Evolutionary conservation across 371 early-diverging fungal genomes (phyloP), one percentile per base, ranked within the genome.

Genomic region (Capillidium rhysosporum): DNA sequence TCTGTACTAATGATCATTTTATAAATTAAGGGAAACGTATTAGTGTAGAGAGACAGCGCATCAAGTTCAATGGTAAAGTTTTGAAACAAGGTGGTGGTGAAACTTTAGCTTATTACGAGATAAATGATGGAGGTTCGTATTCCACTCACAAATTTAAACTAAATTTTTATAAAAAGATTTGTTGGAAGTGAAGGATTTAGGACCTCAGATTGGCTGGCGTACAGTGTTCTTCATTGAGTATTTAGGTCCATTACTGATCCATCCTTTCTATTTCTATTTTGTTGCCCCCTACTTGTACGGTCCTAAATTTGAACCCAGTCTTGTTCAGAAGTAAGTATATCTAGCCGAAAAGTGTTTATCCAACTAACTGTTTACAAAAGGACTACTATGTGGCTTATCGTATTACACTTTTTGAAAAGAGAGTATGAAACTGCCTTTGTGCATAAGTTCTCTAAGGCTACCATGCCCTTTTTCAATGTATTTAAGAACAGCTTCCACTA

Each of bases 401-500:
- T 92, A 69, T 60, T 74, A 23, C 96, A 94, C 65, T 95, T 91
- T 61, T 49, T 83, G 58, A 94, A 96, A 71, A 84, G 96, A 40
- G 94, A 94, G 65, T 69, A 78, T 46, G 96, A 94, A 61, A 93
- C 94, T 10, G 46, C 89, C 16, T 90, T 87, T 73, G 83, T 94
- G 28, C 95, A 96, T 61, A 83, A 89, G 24, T 93, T 92, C 69
- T 82, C 85, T 47, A 79, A 90, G 59, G 89, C 82, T 30, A 92
- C 93, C 14, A 96, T 96, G 96, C 96, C 96, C 24, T 70, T 92
- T 59, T 51, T 59, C 23, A 92, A 92, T 61, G 71, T 96, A 7
- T 89, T 92, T 61, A 94, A 94, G 68, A 96, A 96, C 72, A 88
- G 87, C 46, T 75, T 77, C 51, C 95, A 96, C 64, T 96, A 96